Evolutionary conservation across 2,329 filamentous ascomycete genomes (phyloP).

Genomic region (Aspergillus candidus): DNA sequence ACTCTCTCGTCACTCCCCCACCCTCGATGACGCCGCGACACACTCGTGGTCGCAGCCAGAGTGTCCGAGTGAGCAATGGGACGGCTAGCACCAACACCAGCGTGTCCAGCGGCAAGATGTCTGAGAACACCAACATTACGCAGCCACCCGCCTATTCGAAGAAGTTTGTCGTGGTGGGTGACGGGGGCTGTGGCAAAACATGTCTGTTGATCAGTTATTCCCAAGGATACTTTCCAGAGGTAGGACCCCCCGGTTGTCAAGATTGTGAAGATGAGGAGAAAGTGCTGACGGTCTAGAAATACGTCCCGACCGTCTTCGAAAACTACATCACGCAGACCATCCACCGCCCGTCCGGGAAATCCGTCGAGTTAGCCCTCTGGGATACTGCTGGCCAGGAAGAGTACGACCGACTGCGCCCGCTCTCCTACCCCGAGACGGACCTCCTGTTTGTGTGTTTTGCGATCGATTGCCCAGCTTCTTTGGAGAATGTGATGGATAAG

Average conservation of each 20-base stretch:
- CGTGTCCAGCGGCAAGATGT: constrained; percentile 65
- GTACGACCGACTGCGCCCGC: constrained; percentile 89
- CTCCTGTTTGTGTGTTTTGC: constrained; percentile 98
- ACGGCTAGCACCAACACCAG: constrained; percentile 82
- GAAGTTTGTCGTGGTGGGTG: constrained; percentile 97
- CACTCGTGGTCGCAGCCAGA: constrained; percentile 48
- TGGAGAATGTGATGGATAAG: constrained; percentile 99
- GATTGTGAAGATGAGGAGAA: too few relatives aligned
- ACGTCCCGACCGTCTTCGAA: constrained; percentile 97
- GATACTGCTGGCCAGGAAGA: constrained; percentile 98
- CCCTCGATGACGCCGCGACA: constrained; percentile 38
- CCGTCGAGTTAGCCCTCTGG: constrained; percentile 93
- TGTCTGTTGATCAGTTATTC: constrained; percentile 98
- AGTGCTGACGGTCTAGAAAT: constrained; percentile 65
- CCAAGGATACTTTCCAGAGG: constrained; percentile 98
- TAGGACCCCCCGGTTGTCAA: constrained; percentile 39
- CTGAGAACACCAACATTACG: constrained; percentile 75
- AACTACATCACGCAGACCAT: constrained; percentile 99
- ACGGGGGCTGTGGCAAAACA: constrained; percentile 97
- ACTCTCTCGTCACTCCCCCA: constrained; percentile 44
- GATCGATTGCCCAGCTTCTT: constrained; percentile 95
- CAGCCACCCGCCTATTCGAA: constrained; percentile 92
- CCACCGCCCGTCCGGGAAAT: constrained; percentile 82
- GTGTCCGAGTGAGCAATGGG: constrained; percentile 73
- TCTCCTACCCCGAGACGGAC: constrained; percentile 97